These are phyloP conservation scores for Cupressus sempervirens DNA, from an alignment of 75 land plant species.

Conservation along the genomic window DNA sequence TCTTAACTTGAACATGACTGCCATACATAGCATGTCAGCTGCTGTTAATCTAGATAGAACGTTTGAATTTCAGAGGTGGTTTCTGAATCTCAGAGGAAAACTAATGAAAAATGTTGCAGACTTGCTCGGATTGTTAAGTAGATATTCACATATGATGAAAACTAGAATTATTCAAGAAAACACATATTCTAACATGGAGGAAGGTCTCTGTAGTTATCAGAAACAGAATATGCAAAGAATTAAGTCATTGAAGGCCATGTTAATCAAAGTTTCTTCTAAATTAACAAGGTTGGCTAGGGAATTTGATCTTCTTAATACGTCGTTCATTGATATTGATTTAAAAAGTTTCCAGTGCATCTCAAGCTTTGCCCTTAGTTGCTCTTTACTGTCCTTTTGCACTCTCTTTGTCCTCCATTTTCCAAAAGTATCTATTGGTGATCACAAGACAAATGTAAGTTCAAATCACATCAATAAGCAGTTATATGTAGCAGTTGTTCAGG, in stretches of 20 bases:
- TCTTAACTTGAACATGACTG: slow-evolving; percentile 4
- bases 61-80: slow-evolving; percentile 73
- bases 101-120: slow-evolving; percentile 5
- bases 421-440: not conserved
- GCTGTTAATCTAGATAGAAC: slow-evolving; percentile 21
- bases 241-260: slow-evolving; percentile 6
- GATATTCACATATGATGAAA: slow-evolving; percentile 4
- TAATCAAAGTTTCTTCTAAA: slow-evolving; percentile 22
- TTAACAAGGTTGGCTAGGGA: slow-evolving; percentile 39
- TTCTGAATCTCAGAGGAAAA: slow-evolving; percentile 46
- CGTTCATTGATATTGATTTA: slow-evolving; percentile 54
- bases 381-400: slow-evolving; percentile 56
- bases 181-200: not conserved
- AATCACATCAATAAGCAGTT: slow-evolving; percentile 7
- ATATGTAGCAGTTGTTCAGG: slow-evolving; percentile 16
- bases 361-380: slow-evolving; percentile 54
- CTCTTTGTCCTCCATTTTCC: slow-evolving; percentile 23
- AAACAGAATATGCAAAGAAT: slow-evolving; percentile 6
- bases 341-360: slow-evolving; percentile 40
- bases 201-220: not conserved
- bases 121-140: not conserved
- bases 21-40: slow-evolving; percentile 26
- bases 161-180: slow-evolving; percentile 1
- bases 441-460: not conserved
- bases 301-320: slow-evolving; percentile 54